Evolutionary conservation across 2,329 filamentous ascomycete genomes (phyloP), one percentile per base, ranked within the genome.

Genomic region (Didymella lethalis): DNA sequence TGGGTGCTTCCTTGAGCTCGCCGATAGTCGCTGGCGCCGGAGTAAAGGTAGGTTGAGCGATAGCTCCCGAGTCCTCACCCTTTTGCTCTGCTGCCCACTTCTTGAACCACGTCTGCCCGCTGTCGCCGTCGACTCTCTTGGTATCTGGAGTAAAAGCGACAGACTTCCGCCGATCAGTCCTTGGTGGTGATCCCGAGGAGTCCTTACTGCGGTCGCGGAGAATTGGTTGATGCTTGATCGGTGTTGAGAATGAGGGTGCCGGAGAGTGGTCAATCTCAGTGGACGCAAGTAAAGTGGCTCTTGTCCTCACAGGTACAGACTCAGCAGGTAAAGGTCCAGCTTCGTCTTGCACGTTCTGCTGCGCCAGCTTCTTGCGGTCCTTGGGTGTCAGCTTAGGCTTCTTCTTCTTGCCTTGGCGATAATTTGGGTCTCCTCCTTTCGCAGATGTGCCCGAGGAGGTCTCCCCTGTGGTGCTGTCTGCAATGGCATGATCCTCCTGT

Each of bases 141-240:
- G 86, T 87, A 49, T 88, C 87, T 7, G 84, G 80, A 1, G 87
- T 85, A 70, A 90, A 90, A 1, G 86, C 84, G 8, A 90, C 88
- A 4, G 85, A 86, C 71, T 89, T 89, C 62, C 78, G 79, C 38
- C 70, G 70, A 36, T 70, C 69, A 12, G 65, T 62, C 26, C 56
- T 57, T 29, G 73, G 62, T 10, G 74, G 71, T 48, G 72, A 71
- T 28, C 61, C 67, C 23, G 66, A 66, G 25, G 51, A 48, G 16
- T 66, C 64, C 43, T 68, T 69, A 38, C 46, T 63, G 38, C 45
- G 63, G 38, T 51, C 59, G 23, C 50, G 52, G 20, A 60, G 51
- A 8, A 60, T 60, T 2, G 57, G 64, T 25, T 57, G 47, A n/a
- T 49, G 59, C n/a, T 63, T 69, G 26, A 59, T 59, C 12, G 70